phyloP scores from a whole-genome alignment of 441 rosid species.

The Populus trichocarpa region DNA sequence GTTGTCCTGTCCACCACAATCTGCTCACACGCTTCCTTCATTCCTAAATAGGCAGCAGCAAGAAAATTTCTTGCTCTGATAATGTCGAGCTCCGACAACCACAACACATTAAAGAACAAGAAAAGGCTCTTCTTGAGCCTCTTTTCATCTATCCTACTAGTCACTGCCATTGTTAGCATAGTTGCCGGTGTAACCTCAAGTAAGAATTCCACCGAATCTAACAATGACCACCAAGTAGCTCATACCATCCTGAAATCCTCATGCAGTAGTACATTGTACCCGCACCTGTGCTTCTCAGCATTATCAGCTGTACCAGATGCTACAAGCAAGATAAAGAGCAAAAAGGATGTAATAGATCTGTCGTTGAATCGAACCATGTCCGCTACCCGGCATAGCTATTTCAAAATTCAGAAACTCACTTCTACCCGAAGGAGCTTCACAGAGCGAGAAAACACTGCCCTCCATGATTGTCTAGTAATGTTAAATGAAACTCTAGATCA shows the following conservation, averaged over 20 bases:
- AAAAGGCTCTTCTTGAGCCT: not conserved
- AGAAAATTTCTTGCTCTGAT: not conserved
- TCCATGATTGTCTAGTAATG: slow-evolving; percentile 57
- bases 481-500: slow-evolving; percentile 51
- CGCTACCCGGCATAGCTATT: not conserved
- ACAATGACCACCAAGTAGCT: not conserved
- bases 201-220: not conserved
- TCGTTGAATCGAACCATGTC: not conserved
- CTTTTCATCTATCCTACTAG: not conserved
- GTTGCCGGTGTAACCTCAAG: not conserved
- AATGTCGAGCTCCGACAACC: not conserved
- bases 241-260: slow-evolving; percentile 3
- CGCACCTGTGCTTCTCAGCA: slow-evolving; percentile 1
- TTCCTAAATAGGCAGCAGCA: not conserved
- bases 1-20: not conserved
- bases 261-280: not conserved
- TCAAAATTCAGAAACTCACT: not conserved
- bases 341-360: slow-evolving; percentile 4
- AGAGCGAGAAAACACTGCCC: slow-evolving; percentile 39
- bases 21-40: not conserved
- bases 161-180: not conserved
- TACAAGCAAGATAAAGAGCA: slow-evolving; percentile 3
- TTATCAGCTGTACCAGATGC: not conserved
- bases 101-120: not conserved
- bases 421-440: slow-evolving; percentile 15